Base-by-base conservation (phyloP, 2,329 filamentous ascomycete species). In the Pleomassaria siparia region DNA sequence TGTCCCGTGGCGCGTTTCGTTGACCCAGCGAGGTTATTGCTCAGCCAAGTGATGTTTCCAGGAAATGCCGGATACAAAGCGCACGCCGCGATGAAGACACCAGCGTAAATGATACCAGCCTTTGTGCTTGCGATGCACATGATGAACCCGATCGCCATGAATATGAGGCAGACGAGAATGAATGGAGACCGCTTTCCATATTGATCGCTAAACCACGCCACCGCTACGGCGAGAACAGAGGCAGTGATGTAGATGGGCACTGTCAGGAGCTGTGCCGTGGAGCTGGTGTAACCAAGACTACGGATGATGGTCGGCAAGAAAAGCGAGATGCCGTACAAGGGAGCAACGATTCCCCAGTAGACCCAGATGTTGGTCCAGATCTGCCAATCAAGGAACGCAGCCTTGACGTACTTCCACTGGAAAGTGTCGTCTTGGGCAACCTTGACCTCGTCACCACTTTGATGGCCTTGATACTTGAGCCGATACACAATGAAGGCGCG, bases 401-500 rank as follows among this genome's bases (percentile, higher is more conserved):
- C 62, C 35, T 80, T 70, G 26, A 75, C 72, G 49, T 63, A 63
- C 1, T 62, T 70, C 88, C 87, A 91, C 13, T 75, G 79, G 59
- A 91, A 91, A 0, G 72, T 66, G 56, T 91, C 88, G 41, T 85
- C 75, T 7, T 84, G 80, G 0, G 82, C 87, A 0, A 86, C 85
- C 55, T 89, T 85, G 47, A 80, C 82, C 50, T 88, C 85, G 1
- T 78, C 76, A 5, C 81, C 79, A 55, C 74, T 75, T 62, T 69
- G 73, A 2, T 47, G 41, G 2, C 60, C 60, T 26, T 68, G 66
- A 21, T 59, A 68, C 9, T 83, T 82, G 1, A 91, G 74, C 0
- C 87, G 80, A 16, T 78, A 76, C 5, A 82, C 78, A 37, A 89
- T 80, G 49, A 80, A 82, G 0, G 74, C 73, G 1, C 83, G 69